phyloP scores from a whole-genome alignment of 257 asterid species.

The Petrea volubilis region DNA sequence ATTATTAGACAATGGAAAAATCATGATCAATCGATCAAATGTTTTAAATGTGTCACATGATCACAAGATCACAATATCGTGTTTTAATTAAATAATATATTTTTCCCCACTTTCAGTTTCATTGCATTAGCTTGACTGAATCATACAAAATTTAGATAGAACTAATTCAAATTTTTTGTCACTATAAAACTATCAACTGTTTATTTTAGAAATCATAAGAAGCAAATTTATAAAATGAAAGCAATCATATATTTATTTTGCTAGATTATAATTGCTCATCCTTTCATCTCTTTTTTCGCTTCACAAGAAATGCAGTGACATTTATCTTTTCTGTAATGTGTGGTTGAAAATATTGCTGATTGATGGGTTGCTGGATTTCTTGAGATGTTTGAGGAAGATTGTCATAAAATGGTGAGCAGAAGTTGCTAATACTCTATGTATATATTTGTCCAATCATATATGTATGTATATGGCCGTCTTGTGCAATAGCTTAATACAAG shows the following conservation, averaged over 20 bases:
- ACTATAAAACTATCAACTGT: background rate
- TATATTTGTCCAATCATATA: background rate
- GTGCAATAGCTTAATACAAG: no score
- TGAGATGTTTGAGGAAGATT: constrained; percentile 75
- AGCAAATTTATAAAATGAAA: background rate
- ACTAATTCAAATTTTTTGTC: background rate
- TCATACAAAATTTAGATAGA: background rate
- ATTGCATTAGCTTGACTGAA: background rate
- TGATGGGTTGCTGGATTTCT: constrained; percentile 79
- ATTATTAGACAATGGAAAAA: no score
- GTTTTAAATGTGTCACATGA: no score
- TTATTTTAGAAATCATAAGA: no score
- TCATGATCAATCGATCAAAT: no score
- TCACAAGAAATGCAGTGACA: background rate
- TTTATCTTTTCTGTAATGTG: no score
- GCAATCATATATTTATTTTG: background rate
- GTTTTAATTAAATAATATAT: no score
- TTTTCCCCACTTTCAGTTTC: background rate
- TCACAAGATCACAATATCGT: no score
- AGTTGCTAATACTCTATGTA: background rate
- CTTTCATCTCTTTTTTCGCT: background rate
- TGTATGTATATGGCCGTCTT: no score
- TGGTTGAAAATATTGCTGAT: constrained; percentile 83
- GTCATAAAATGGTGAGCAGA: constrained; percentile 68
- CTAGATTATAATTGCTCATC: background rate